Evolutionary conservation across 257 asterid genomes (phyloP).

Genomic region (Anisodus acutangulus): DNA sequence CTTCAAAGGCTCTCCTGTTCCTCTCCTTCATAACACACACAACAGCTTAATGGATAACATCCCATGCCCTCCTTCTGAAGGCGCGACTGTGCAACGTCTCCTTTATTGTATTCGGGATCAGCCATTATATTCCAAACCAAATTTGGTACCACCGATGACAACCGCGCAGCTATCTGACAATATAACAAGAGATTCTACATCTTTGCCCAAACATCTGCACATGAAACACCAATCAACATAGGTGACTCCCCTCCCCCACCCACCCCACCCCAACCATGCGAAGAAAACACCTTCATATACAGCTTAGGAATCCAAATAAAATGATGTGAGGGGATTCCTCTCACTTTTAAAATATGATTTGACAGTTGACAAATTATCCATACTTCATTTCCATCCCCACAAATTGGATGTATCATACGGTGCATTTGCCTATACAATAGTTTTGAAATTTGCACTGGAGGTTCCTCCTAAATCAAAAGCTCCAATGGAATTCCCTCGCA

Average conservation of each 20-base stretch:
- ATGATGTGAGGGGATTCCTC: neutral
- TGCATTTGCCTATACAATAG: neutral
- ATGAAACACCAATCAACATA: neutral
- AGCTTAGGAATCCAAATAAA: neutral
- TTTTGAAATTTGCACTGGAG: neutral
- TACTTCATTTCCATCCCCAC: neutral
- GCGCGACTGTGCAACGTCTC: neutral
- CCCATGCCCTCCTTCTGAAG: neutral
- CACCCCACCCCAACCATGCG: neutral
- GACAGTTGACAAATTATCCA: neutral
- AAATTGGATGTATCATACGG: neutral
- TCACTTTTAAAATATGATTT: neutral
- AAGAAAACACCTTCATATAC: neutral
- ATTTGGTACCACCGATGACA: neutral
- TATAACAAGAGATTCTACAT: neutral
- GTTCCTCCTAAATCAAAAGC: conserved; percentile 3
- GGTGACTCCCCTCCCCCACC: neutral
- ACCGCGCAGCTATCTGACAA: neutral
- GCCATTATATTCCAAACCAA: conserved; percentile 13
- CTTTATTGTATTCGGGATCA: neutral
- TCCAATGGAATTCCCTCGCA: neutral
- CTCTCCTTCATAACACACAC: conserved; percentile 15
- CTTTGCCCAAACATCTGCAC: neutral
- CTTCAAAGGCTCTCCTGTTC: neutral
- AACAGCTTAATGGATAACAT: neutral